Percentiles rank a stretch among this genome's conserved stretches.
These are phyloP conservation scores for Bacterosira constricta DNA, from an alignment of 108 stramenopile species.

Conservation along the genomic window DNA sequence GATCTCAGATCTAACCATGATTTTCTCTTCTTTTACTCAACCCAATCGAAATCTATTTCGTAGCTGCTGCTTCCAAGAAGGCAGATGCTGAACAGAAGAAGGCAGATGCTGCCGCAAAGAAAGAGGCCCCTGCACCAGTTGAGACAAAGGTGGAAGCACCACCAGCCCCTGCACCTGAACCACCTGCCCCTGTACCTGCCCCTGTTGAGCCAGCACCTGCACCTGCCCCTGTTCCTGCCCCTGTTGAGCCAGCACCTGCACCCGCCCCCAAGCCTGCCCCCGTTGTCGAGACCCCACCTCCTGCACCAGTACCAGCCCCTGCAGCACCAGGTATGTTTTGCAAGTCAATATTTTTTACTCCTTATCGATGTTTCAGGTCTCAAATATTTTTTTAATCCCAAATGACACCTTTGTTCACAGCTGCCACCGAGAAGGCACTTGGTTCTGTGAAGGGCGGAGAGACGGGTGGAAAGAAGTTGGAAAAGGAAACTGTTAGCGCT, in stretches of 20 bases:
- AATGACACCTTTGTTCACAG: neutral
- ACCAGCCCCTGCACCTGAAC: conserved; percentile 25
- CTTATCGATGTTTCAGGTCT: neutral
- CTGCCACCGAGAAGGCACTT: conserved; percentile 47
- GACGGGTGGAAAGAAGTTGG: conserved; percentile 74
- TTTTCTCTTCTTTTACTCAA: neutral
- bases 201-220: conserved; percentile 14
- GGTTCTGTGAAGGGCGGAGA: conserved; percentile 64
- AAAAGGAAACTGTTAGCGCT: conserved; percentile 80
- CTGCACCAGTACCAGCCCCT: conserved; percentile 29
- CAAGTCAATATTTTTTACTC: neutral
- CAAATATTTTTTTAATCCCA: neutral
- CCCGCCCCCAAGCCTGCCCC: conserved; percentile 42
- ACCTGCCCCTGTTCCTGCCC: conserved; percentile 3
- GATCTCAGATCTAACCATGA: too few relatives aligned
- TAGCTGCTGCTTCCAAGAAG: conserved; percentile 38
- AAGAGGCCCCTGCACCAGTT: conserved; percentile 30
- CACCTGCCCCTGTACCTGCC: conserved; percentile 13
- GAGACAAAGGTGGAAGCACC: conserved; percentile 9
- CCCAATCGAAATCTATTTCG: neutral
- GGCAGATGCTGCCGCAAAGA: conserved; percentile 33
- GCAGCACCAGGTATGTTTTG: conserved; percentile 24
- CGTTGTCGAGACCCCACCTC: neutral
- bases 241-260: conserved; percentile 14
- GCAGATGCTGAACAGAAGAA: conserved; percentile 20